A percentile compares a stretch with the other conserved stretches of the same genome.
Conservation (phyloP, 176 grass and related monocot species). For the Eremochloa ophiuroides region DNA sequence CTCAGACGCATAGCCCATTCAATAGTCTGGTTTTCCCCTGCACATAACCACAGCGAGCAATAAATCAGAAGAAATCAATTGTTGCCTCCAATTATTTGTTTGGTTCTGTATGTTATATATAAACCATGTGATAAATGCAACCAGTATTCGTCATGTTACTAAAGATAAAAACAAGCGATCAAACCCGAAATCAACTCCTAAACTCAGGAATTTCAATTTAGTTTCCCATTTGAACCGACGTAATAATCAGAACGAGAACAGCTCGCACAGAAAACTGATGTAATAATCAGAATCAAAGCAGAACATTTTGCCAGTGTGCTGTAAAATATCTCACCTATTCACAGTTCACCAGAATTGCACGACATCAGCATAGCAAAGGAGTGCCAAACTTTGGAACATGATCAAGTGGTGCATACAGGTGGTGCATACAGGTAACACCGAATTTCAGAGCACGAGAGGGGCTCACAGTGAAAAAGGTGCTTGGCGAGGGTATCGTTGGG, state of each 20-base stretch:
- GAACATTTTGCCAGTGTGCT: not conserved
- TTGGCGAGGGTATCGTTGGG: slow-evolving; percentile 78
- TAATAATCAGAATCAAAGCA: not conserved
- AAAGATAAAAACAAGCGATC: not conserved
- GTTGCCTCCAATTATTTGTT: not conserved
- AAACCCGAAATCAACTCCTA: not conserved
- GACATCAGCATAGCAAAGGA: not conserved
- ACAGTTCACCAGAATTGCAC: not conserved
- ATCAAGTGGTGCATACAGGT: not conserved
- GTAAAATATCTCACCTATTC: not conserved
- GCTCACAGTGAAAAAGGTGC: slow-evolving; percentile 81
- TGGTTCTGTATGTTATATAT: not conserved
- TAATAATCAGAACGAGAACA: not conserved
- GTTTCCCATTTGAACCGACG: not conserved
- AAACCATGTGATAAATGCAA: not conserved
- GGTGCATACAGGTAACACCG: not conserved
- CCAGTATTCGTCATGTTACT: not conserved
- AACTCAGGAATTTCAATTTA: not conserved
- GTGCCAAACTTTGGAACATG: not conserved
- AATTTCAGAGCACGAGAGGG: not conserved
- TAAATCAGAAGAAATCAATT: slow-evolving; percentile 7
- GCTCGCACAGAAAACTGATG: not conserved
- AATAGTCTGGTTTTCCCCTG: slow-evolving; percentile 94
- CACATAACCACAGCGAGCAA: slow-evolving; percentile 15
- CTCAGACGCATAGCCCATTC: slow-evolving; percentile 97